Percentiles rank a stretch among this genome's conserved stretches.
Conservation (phyloP, 768 basidiomycete genomes). For the Paxillus ammoniavirescens region DNA sequence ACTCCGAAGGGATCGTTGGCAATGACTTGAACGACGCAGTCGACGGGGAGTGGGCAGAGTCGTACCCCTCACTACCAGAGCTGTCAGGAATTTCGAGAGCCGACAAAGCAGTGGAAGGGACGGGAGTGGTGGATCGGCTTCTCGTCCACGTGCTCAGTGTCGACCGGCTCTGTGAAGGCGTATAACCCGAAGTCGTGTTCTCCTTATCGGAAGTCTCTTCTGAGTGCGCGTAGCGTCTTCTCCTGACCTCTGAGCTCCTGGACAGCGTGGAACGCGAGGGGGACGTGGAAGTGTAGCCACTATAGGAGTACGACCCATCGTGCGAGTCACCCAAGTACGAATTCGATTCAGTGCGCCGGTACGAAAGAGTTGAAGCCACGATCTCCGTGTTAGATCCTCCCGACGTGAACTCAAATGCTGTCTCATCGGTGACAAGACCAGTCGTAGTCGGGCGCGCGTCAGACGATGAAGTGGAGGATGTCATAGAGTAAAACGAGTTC, state of each 20-base stretch:
- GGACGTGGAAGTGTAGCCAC: slow-evolving; percentile 38
- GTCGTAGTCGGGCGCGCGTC: slow-evolving; percentile 27
- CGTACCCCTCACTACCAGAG: slow-evolving; percentile 53
- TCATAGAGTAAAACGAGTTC: slow-evolving; percentile 35
- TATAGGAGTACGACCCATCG: slow-evolving; percentile 35
- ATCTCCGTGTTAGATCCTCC: slow-evolving; percentile 44
- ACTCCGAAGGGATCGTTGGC: slow-evolving; percentile 59
- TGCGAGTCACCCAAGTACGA: slow-evolving; percentile 60
- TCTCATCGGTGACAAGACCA: slow-evolving; percentile 38
- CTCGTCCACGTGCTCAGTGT: slow-evolving; percentile 33
- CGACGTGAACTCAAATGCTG: slow-evolving; percentile 36
- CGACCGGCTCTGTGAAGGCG: slow-evolving; percentile 34
- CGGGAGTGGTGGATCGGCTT: slow-evolving; percentile 30
- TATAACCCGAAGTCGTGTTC: slow-evolving; percentile 39
- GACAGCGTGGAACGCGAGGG: slow-evolving; percentile 52
- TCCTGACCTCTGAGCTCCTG: slow-evolving; percentile 55
- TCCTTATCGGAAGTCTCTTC: slow-evolving; percentile 60
- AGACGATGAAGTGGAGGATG: slow-evolving; percentile 32
- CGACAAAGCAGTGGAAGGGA: slow-evolving; percentile 30
- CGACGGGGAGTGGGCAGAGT: slow-evolving; percentile 42
- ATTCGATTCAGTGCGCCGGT: slow-evolving; percentile 49
- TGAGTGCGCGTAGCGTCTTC: slow-evolving; percentile 38
- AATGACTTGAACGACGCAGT: slow-evolving; percentile 54
- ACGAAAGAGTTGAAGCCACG: slow-evolving; percentile 50
- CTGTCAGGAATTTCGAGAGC: slow-evolving; percentile 29